phyloP scores from a whole-genome alignment of 306 rosid species.

The Amphicarpaea edgeworthii region DNA sequence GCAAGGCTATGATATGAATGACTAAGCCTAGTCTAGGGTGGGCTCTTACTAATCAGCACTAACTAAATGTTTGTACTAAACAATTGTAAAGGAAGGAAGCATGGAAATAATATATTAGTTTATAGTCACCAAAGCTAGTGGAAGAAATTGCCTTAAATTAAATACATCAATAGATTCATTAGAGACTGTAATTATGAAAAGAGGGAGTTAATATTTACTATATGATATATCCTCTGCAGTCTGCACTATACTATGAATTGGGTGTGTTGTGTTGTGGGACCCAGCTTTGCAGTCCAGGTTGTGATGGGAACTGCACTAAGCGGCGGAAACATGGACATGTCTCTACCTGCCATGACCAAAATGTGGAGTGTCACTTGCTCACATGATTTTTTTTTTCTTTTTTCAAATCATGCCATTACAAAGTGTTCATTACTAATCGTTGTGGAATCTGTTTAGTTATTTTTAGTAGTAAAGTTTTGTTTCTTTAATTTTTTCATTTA shows the following conservation, averaged over 20 bases:
- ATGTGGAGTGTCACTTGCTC: conserved; percentile 38
- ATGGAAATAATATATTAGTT: conserved; percentile 39
- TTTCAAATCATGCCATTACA: no score
- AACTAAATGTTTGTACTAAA: conserved; percentile 25
- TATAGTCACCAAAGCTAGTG: conserved; percentile 34
- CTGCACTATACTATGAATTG: background rate
- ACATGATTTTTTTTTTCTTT: no score
- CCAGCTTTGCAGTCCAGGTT: conserved; percentile 9
- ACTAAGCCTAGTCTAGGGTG: conserved; percentile 36
- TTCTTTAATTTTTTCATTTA: no score
- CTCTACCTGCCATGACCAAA: conserved; percentile 54
- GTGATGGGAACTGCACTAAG: conserved; percentile 51
- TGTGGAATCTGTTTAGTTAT: no score
- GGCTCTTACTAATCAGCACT: conserved; percentile 43
- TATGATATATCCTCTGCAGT: conserved; percentile 1
- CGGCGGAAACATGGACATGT: conserved; percentile 59
- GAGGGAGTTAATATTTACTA: background rate
- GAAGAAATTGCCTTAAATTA: conserved; percentile 26
- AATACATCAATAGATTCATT: background rate
- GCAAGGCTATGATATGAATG: conserved; percentile 26
- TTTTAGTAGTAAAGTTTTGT: no score
- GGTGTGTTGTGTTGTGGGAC: conserved; percentile 38
- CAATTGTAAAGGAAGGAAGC: conserved; percentile 37
- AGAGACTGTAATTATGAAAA: background rate
- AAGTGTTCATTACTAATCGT: no score